These are phyloP conservation scores for Camelina hispida DNA, from an alignment of 345 rosid species.

Conservation along the genomic window DNA sequence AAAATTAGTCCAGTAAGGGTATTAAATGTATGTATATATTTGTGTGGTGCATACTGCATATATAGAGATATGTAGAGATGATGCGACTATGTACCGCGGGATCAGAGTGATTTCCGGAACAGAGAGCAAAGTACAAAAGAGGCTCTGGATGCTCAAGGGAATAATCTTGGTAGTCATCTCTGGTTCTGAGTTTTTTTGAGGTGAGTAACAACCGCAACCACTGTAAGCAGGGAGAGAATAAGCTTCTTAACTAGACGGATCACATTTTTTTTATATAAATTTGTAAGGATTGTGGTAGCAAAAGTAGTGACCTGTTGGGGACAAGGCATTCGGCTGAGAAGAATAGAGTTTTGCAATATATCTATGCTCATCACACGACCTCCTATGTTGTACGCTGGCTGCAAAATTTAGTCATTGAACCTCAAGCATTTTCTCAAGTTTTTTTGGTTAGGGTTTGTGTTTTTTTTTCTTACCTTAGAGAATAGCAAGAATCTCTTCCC, in stretches of 20 bases:
- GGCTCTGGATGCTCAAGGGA: conserved; percentile 64
- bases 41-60: background rate
- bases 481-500: conserved; percentile 74
- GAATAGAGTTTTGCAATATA: conserved; percentile 65
- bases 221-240: conserved; percentile 49
- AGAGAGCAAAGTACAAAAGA: conserved; percentile 77
- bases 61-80: background rate
- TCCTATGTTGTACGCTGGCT: conserved; percentile 90
- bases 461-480: conserved; percentile 47
- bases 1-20: no score
- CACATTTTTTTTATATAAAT: no score
- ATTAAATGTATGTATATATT: no score
- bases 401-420: conserved; percentile 22
- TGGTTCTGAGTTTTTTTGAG: conserved; percentile 40
- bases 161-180: background rate
- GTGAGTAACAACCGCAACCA: conserved; percentile 73
- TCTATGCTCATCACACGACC: conserved; percentile 83
- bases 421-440: background rate
- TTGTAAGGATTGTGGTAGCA: background rate
- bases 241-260: background rate
- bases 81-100: conserved; percentile 60
- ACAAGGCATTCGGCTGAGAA: conserved; percentile 78
- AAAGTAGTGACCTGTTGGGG: conserved; percentile 72
- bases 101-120: conserved; percentile 90
- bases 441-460: background rate